phyloP scores from a whole-genome alignment of 306 rosid species.

The Astragalus membranaceus region DNA sequence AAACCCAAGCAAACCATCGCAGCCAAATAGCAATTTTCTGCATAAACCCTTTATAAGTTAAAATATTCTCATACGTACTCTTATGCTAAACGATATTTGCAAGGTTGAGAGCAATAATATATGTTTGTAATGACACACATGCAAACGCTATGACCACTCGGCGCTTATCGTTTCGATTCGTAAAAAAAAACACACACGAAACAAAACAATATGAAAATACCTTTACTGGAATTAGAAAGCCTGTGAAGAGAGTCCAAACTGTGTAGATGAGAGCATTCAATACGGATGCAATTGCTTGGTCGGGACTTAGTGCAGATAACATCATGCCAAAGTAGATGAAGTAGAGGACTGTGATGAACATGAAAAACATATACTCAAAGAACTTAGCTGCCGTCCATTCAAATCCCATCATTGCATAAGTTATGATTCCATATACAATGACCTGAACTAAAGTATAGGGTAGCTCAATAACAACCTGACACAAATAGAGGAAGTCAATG shows the following conservation, averaged over 20 bases:
- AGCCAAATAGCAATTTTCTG: constrained; percentile 31
- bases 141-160: too few species aligned
- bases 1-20: constrained; percentile 34
- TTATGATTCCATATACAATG: background rate
- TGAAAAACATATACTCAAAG: constrained; percentile 18
- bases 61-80: background rate
- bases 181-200: too few species aligned
- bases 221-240: constrained; percentile 29
- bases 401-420: background rate
- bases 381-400: constrained; percentile 35
- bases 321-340: constrained; percentile 29
- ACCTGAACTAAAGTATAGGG: constrained; percentile 12
- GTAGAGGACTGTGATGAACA: constrained; percentile 24
- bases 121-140: too few species aligned
- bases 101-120: background rate
- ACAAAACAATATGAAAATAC: background rate
- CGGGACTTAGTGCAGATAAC: constrained; percentile 24
- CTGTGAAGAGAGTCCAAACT: constrained; percentile 24
- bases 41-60: background rate
- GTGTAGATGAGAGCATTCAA: constrained; percentile 13
- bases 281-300: constrained; percentile 9
- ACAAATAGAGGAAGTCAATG: background rate
- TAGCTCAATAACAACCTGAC: constrained; percentile 25
- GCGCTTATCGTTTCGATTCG: too few species aligned
- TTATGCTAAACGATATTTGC: too few species aligned